These are phyloP conservation scores for Friedmanniomyces simplex DNA, from an alignment of 495 filamentous ascomycete genomes.

Conservation along the genomic window DNA sequence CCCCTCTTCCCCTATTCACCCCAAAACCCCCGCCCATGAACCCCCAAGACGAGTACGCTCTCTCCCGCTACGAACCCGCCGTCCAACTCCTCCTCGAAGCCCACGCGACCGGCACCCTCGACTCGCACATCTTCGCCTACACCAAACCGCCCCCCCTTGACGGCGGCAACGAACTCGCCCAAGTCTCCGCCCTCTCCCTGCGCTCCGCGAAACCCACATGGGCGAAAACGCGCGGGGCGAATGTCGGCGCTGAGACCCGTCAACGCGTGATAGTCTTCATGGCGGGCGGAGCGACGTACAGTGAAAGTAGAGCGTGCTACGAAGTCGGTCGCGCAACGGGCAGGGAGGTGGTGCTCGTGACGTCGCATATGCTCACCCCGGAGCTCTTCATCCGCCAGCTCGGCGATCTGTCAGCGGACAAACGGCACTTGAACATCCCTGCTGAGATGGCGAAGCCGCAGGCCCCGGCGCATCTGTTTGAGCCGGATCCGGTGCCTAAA, in stretches of 20 bases:
- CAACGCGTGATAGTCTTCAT: slow-evolving; percentile 93
- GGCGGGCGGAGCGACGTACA: slow-evolving; percentile 90
- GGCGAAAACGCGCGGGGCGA: slow-evolving; percentile 61
- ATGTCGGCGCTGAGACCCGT: slow-evolving; percentile 60
- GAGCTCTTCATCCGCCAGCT: slow-evolving; percentile 71
- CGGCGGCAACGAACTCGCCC: not conserved
- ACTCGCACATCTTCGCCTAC: slow-evolving; percentile 61
- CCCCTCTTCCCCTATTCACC: slow-evolving; percentile 56
- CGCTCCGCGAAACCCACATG: slow-evolving; percentile 86
- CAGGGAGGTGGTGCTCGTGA: slow-evolving; percentile 82
- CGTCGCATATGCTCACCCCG: slow-evolving; percentile 82
- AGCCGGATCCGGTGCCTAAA: slow-evolving; percentile 48
- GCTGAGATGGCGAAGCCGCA: slow-evolving; percentile 67
- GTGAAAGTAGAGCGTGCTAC: slow-evolving; percentile 80
- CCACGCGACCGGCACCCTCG: slow-evolving; percentile 46
- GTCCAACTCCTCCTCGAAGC: slow-evolving; percentile 54
- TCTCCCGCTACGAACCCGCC: slow-evolving; percentile 48
- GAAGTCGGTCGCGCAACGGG: slow-evolving; percentile 60
- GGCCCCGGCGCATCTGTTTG: slow-evolving; percentile 79
- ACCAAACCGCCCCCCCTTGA: slow-evolving; percentile 54
- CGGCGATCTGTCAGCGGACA: slow-evolving; percentile 63
- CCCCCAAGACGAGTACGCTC: slow-evolving; percentile 42
- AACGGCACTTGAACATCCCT: slow-evolving; percentile 66
- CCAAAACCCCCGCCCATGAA: slow-evolving; percentile 40
- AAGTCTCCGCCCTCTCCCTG: slow-evolving; percentile 58